Conservation (phyloP, 106 monocot genomes). For the Dendrobium catenatum region DNA sequence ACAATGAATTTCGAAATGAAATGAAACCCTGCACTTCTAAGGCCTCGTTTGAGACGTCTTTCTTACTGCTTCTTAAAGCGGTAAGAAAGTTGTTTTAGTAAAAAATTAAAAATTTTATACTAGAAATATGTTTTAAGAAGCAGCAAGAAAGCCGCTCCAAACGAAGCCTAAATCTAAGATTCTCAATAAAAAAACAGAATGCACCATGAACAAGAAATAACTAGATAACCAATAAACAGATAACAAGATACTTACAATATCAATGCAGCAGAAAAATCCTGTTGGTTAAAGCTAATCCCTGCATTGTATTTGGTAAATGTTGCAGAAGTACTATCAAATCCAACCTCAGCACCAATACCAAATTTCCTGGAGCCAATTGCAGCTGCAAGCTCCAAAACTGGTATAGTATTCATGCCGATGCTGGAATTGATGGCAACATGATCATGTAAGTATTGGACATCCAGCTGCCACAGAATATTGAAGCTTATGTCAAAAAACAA, state of each 20-base stretch:
- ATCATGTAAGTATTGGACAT: constrained; percentile 49
- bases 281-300: constrained; percentile 49
- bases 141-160: too few species aligned
- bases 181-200: neutral
- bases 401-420: constrained; percentile 49
- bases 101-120: too few species aligned
- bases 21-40: neutral
- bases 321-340: constrained; percentile 65
- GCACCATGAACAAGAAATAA: neutral
- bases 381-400: constrained; percentile 55
- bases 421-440: constrained; percentile 47
- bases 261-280: constrained; percentile 62
- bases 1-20: neutral
- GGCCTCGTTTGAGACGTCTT: too few species aligned
- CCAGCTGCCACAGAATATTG: constrained; percentile 35
- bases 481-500: neutral
- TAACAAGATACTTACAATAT: constrained; percentile 34
- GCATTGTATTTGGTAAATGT: constrained; percentile 65
- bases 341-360: constrained; percentile 53
- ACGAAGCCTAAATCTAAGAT: neutral
- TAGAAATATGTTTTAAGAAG: too few species aligned
- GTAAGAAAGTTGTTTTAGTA: too few species aligned
- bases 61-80: too few species aligned
- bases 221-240: neutral
- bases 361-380: constrained; percentile 43